Evolutionary conservation across 2,329 filamentous ascomycete species (phyloP).

Genomic region (Elsinoe fawcettii): DNA sequence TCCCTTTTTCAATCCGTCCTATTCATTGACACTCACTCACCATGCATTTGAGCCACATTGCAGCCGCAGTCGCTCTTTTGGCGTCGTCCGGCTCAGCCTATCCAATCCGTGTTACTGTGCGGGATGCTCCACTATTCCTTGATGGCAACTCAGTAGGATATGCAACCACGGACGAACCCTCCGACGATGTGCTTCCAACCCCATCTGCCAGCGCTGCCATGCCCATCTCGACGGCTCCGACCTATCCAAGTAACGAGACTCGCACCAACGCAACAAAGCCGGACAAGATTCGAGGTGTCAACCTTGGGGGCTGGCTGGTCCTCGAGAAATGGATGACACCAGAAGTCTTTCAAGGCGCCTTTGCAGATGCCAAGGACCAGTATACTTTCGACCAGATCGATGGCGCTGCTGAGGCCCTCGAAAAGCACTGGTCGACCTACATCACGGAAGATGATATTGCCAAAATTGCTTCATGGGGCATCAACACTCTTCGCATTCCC

Average conservation of each 20-base stretch:
- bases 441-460: conserved; percentile 38
- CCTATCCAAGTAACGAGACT: background rate
- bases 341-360: conserved; percentile 29
- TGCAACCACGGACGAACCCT: background rate
- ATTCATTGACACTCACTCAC: background rate
- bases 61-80: background rate
- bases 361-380: conserved; percentile 29
- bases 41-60: background rate
- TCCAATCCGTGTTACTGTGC: background rate
- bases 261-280: background rate
- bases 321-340: conserved; percentile 33
- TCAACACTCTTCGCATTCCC: conserved; percentile 42
- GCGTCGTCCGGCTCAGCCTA: background rate
- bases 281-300: conserved; percentile 27
- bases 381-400: conserved; percentile 32
- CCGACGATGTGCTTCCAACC: background rate
- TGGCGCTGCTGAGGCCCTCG: conserved; percentile 26
- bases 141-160: background rate
- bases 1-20: too few species aligned
- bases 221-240: background rate
- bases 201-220: background rate
- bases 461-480: conserved; percentile 32
- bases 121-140: background rate
- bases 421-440: conserved; percentile 31
- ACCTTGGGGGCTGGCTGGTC: conserved; percentile 33